Conservation (phyloP, 441 rosid genomes). For the Bruguiera hainesii region DNA sequence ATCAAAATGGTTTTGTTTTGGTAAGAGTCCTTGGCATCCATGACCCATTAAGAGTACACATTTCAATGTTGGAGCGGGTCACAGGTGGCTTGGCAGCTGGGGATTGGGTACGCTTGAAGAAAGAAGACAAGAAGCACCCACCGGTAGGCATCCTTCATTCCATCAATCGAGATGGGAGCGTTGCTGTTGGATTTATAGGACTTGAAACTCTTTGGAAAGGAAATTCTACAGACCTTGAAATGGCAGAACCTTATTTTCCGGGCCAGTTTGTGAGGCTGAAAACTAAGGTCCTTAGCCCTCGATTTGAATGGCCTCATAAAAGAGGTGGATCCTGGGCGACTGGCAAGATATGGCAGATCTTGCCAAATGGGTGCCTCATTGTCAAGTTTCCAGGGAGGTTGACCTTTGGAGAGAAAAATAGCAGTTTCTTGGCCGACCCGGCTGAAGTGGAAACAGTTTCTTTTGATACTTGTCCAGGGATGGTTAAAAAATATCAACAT, state of each 20-base stretch:
- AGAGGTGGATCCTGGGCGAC: constrained; percentile 63
- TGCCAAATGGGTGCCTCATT: constrained; percentile 81
- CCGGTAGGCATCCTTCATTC: constrained; percentile 79
- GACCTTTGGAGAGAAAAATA: constrained; percentile 43
- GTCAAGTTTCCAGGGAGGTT: constrained; percentile 77
- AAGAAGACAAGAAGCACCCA: constrained; percentile 60
- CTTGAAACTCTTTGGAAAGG: constrained; percentile 77
- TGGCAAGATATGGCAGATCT: constrained; percentile 60
- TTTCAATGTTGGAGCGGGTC: constrained; percentile 67
- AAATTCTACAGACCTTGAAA: constrained; percentile 57
- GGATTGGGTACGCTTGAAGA: constrained; percentile 84
- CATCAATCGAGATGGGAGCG: constrained; percentile 53
- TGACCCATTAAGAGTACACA: constrained; percentile 67
- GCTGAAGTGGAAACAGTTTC: constrained; percentile 76
- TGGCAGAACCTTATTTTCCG: constrained; percentile 61
- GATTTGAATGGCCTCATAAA: constrained; percentile 78
- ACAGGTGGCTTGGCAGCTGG: constrained; percentile 81
- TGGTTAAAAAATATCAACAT: constrained; percentile 68
- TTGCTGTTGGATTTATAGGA: constrained; percentile 74
- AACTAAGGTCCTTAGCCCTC: constrained; percentile 56
- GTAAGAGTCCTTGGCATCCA: constrained; percentile 80
- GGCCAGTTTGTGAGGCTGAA: constrained; percentile 78
- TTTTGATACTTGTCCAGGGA: constrained; percentile 56
- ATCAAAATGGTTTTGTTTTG: constrained; percentile 57
- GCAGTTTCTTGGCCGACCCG: constrained; percentile 72